Percentiles rank a stretch among this genome's conserved stretches.
These are phyloP conservation scores for Xylaria scruposa DNA, from an alignment of 495 filamentous ascomycete genomes.

Conservation along the genomic window DNA sequence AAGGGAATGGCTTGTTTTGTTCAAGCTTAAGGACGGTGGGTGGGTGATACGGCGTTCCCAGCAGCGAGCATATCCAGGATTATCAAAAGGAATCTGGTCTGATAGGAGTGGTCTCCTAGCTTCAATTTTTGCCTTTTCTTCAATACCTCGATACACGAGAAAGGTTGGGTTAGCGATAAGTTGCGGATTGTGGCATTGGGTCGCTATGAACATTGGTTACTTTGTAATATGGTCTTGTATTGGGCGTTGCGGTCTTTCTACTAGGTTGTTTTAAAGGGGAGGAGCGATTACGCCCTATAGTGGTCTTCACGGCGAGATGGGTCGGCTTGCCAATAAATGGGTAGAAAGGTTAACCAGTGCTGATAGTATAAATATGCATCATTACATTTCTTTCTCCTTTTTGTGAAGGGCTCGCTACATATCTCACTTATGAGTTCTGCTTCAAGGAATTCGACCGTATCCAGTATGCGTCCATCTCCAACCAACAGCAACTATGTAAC, in stretches of 20 bases:
- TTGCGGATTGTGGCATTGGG: slow-evolving; percentile 12
- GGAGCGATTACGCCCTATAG: not conserved
- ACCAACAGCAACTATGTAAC: not conserved
- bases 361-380: not conserved
- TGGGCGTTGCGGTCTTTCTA: slow-evolving; percentile 25
- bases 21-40: slow-evolving; percentile 13
- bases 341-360: slow-evolving; percentile 8
- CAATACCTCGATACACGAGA: slow-evolving; percentile 7
- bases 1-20: slow-evolving; percentile 15
- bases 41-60: slow-evolving; percentile 25
- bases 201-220: slow-evolving; percentile 10
- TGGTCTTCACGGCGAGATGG: not conserved
- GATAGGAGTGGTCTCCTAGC: slow-evolving; percentile 9
- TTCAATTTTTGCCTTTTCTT: not conserved
- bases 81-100: slow-evolving; percentile 21
- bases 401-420: not conserved
- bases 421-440: not conserved
- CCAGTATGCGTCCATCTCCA: not conserved
- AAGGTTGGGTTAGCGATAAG: slow-evolving; percentile 12
- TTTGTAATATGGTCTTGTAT: slow-evolving; percentile 20
- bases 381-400: not conserved
- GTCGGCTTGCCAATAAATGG: not conserved
- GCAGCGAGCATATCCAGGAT: slow-evolving; percentile 26
- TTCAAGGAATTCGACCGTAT: not conserved
- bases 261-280: not conserved